These are phyloP conservation scores for Pythium brachiatum DNA, from an alignment of 352 stramenopile species.

Conservation along the genomic window DNA sequence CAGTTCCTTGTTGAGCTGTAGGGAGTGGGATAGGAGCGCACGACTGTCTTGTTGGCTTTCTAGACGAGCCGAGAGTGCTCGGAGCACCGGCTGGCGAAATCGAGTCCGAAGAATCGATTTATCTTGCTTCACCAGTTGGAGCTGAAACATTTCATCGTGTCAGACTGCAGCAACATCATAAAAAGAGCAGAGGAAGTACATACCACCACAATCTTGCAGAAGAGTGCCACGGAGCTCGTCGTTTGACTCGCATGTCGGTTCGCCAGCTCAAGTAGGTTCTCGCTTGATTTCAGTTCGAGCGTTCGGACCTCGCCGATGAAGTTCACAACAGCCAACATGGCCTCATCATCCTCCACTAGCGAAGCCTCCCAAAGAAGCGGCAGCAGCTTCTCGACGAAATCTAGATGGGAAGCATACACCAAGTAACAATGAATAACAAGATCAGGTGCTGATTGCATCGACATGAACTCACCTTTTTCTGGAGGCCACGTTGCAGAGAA, in stretches of 20 bases:
- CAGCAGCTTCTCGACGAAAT: conserved; percentile 20
- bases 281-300: not conserved
- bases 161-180: not conserved
- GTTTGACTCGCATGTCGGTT: conserved; percentile 15
- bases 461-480: conserved; percentile 7
- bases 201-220: conserved; percentile 25
- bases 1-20: not conserved
- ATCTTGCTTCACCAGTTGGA: conserved; percentile 51
- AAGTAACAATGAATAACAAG: not conserved
- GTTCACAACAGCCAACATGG: conserved; percentile 7
- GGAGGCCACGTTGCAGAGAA: conserved; percentile 19
- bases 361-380: conserved; percentile 14
- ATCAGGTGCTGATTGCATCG: not conserved
- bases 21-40: not conserved
- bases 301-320: conserved; percentile 20
- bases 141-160: conserved; percentile 9
- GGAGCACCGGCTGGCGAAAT: conserved; percentile 45
- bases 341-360: conserved; percentile 11
- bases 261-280: not conserved
- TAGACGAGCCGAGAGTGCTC: conserved; percentile 23
- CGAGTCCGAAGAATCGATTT: conserved; percentile 58
- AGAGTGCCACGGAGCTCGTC: conserved; percentile 19
- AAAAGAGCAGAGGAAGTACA: not conserved
- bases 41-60: conserved; percentile 17
- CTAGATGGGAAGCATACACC: not conserved